Base-by-base conservation (phyloP, 768 basidiomycete species). In the Kwoniella heveanensis region DNA sequence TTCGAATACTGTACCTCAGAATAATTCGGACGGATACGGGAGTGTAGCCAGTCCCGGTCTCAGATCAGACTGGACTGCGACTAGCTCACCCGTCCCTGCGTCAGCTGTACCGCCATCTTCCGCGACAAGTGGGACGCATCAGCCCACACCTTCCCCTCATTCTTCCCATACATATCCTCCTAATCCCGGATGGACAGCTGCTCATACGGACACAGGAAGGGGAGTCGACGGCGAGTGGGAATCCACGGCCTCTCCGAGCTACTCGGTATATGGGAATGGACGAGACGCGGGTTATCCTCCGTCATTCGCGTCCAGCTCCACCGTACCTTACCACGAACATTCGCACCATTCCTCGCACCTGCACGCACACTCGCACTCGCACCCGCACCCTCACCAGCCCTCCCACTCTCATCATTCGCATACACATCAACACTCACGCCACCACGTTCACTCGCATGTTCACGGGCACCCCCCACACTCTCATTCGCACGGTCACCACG, bases 381-480 rank as follows among this genome's bases (percentile, higher is more conserved):
- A 32, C 32, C 32, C 5, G 32, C 32, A 32, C 32, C 32, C 5
- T 5, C 32, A 32, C 32, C 32, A 32, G 32, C 32, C 5, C 13
- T 32, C 32, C 19, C 48, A 32, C 21, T 36, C 44, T 22, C 54
- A 48, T 50, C 60, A 62, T 10, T 39, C 30, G 19, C 57, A 46
- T 26, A 37, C 44, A 8, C 37, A 54, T 48, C 19, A n/a, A 26
- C 57, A 60, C 17, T 36, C n/a, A 7, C 60, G 37, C 48, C 30
- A 51, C 15, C 58, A 27, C 17, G 30, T 44, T 44, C 29, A 59
- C 57, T 36, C 52, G 19, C 52, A 64, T 54, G 37, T 36, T 51
- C 29, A 57, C 21, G 44, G 13, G 7, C 57, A 46, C 7, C 26
- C 24, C 47, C n/a, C n/a, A n/a, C 39, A 24, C 26, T 32, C 30